Percentiles rank a stretch among this genome's conserved stretches.
phyloP scores from a whole-genome alignment of 1,139 yeast genomes.

The Blastobotrys raffinosifermentans region DNA sequence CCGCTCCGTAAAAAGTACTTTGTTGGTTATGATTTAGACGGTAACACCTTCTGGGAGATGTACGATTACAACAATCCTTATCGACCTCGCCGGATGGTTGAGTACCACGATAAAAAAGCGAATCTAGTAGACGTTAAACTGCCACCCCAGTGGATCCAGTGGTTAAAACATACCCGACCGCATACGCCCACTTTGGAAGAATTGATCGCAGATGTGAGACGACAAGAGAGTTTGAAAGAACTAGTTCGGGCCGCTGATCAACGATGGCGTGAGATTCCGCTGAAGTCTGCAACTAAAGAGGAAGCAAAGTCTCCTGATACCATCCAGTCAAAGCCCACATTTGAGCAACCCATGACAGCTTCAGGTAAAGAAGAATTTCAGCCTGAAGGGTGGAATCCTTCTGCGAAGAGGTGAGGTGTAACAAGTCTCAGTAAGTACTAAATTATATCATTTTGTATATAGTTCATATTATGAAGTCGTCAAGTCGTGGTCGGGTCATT shows the following conservation, averaged over 20 bases:
- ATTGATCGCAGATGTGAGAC: constrained; percentile 48
- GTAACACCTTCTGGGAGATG: constrained; percentile 84
- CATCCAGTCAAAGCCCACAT: constrained; percentile 2
- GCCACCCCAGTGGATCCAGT: constrained; percentile 74
- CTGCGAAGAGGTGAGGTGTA: constrained; percentile 3
- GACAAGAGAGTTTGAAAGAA: constrained; percentile 51
- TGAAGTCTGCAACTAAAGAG: too few species aligned
- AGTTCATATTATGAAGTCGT: constrained; percentile 1
- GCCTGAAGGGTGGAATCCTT: constrained; percentile 11
- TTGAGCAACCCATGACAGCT: neutral
- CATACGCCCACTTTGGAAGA: constrained; percentile 59
- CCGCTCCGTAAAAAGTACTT: constrained; percentile 54
- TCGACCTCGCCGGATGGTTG: constrained; percentile 37
- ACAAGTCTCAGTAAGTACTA: constrained; percentile 1
- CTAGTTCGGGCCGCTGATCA: constrained; percentile 57
- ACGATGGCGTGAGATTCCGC: constrained; percentile 44
- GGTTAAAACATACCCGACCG: constrained; percentile 64
- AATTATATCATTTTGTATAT: neutral
- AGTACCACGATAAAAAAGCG: constrained; percentile 30
- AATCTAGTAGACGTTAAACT: constrained; percentile 39
- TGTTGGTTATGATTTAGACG: constrained; percentile 65
- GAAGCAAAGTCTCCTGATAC: constrained; percentile 13
- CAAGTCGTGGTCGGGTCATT: neutral
- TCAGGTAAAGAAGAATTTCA: constrained; percentile 3
- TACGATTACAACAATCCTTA: constrained; percentile 37